Conservation (phyloP, 1,284 basidiomycete species). For the Bondarzewia mesenterica region DNA sequence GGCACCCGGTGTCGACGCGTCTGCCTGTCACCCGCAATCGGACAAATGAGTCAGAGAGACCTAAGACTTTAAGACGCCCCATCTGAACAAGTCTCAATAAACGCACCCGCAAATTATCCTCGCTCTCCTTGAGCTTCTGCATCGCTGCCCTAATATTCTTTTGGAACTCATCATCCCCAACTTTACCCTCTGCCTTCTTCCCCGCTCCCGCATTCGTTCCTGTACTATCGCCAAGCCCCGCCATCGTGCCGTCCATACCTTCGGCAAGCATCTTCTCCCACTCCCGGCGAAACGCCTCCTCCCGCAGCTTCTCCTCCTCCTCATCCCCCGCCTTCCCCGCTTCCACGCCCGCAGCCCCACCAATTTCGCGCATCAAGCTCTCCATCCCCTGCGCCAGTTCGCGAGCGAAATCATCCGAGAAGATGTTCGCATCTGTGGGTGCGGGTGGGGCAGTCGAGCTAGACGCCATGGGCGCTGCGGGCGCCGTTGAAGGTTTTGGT, state of each 20-base stretch:
- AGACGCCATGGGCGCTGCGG: conserved; percentile 12
- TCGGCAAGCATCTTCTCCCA: conserved; percentile 75
- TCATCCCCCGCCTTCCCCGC: conserved; percentile 14
- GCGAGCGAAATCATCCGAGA: conserved; percentile 50
- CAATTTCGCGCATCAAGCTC: conserved; percentile 68
- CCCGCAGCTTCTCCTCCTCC: conserved; percentile 30
- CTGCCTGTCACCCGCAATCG: conserved; percentile 13
- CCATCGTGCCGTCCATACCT: conserved; percentile 40
- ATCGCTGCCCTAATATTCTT: conserved; percentile 72
- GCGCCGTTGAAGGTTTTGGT: conserved; percentile 19
- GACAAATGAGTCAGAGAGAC: conserved; percentile 6
- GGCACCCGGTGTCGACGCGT: conserved; percentile 24
- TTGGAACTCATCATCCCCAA: conserved; percentile 53
- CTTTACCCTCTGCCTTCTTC: conserved; percentile 24
- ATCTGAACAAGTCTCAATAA: conserved; percentile 1
- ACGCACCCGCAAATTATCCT: conserved; percentile 44
- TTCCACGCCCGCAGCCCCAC: conserved; percentile 19
- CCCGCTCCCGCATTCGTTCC: conserved; percentile 9
- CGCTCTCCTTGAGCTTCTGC: conserved; percentile 72
- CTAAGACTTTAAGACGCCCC: conserved; percentile 4
- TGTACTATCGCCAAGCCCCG: conserved; percentile 19
- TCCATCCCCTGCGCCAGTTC: conserved; percentile 83
- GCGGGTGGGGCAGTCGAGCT: conserved; percentile 13
- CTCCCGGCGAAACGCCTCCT: conserved; percentile 48
- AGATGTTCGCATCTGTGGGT: conserved; percentile 29